Percentiles rank a stretch among this genome's conserved stretches.
Evolutionary conservation across 2,329 filamentous ascomycete species (phyloP).

Genomic region (Capronia coronata): DNA sequence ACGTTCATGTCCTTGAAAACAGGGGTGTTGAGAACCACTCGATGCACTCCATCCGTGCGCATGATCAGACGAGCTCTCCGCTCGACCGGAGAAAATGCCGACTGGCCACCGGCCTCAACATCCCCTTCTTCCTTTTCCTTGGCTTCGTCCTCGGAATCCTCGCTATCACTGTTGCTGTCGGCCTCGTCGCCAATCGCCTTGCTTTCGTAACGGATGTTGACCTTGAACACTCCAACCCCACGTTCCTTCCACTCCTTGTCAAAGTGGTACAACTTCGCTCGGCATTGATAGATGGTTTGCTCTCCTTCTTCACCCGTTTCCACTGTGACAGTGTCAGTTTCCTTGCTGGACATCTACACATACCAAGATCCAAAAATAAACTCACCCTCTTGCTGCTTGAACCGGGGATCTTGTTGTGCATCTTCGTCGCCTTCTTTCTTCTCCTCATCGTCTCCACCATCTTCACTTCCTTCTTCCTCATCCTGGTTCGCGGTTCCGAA

Average conservation of each 20-base stretch:
- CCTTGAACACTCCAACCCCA: conserved; percentile 33
- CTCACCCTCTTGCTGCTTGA: conserved; percentile 60
- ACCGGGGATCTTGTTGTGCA: conserved; percentile 44
- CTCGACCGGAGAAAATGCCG: conserved; percentile 8
- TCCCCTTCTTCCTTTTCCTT: conserved; percentile 28
- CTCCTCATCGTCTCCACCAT: conserved; percentile 42
- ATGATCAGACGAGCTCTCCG: conserved; percentile 68
- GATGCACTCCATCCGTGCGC: conserved; percentile 81
- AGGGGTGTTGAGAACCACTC: conserved; percentile 78
- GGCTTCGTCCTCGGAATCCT: conserved; percentile 42
- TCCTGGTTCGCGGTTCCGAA: conserved; percentile 67
- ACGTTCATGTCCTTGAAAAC: conserved; percentile 74
- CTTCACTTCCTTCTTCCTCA: conserved; percentile 45
- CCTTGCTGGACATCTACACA: not conserved
- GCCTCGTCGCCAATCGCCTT: conserved; percentile 51
- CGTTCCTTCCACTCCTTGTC: conserved; percentile 74
- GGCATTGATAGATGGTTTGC: conserved; percentile 63
- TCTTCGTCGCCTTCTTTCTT: conserved; percentile 59
- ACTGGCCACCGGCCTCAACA: conserved; percentile 37
- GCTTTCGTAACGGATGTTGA: conserved; percentile 44
- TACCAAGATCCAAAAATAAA: conserved; percentile 22
- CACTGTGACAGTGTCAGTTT: conserved; percentile 46
- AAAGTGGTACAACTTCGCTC: conserved; percentile 80
- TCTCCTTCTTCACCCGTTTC: conserved; percentile 87
- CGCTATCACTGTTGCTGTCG: too few species aligned